Percentiles rank a stretch among this genome's conserved stretches.
phyloP scores from a whole-genome alignment of 495 filamentous ascomycete species.

The Daldinia concentrica region DNA sequence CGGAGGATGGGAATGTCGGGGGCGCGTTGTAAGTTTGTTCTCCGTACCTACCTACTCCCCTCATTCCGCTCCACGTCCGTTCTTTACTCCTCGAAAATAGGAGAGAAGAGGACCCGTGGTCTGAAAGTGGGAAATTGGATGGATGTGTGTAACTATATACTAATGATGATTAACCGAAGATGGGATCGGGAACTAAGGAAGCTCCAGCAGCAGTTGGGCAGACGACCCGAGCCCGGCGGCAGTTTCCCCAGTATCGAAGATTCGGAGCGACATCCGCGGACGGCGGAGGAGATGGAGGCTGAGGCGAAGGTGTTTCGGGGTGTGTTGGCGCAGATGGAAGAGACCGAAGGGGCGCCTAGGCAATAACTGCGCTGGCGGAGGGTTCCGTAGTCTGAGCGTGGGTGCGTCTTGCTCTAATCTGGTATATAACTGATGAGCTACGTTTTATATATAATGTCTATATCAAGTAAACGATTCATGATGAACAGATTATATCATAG shows the following conservation, averaged over 20 bases:
- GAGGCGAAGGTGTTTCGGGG: conserved; percentile 75
- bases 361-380: background rate
- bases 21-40: conserved; percentile 61
- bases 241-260: conserved; percentile 69
- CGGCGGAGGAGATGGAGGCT: conserved; percentile 76
- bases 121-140: no score
- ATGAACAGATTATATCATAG: background rate
- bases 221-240: conserved; percentile 54
- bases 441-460: background rate
- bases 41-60: background rate
- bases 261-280: conserved; percentile 71
- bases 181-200: conserved; percentile 32
- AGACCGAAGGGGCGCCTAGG: conserved; percentile 15
- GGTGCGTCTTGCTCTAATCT: background rate
- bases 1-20: conserved; percentile 85
- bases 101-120: background rate
- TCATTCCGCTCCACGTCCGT: background rate
- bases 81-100: background rate
- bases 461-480: background rate
- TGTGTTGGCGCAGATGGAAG: conserved; percentile 50
- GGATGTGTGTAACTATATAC: background rate
- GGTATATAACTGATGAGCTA: background rate
- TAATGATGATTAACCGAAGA: conserved; percentile 14
- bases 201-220: conserved; percentile 16
- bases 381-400: background rate